Percentiles rank a stretch among this genome's conserved stretches.
Evolutionary conservation across 1,284 basidiomycete species (phyloP).

Genomic region (Gastroboletus turbinatus): DNA sequence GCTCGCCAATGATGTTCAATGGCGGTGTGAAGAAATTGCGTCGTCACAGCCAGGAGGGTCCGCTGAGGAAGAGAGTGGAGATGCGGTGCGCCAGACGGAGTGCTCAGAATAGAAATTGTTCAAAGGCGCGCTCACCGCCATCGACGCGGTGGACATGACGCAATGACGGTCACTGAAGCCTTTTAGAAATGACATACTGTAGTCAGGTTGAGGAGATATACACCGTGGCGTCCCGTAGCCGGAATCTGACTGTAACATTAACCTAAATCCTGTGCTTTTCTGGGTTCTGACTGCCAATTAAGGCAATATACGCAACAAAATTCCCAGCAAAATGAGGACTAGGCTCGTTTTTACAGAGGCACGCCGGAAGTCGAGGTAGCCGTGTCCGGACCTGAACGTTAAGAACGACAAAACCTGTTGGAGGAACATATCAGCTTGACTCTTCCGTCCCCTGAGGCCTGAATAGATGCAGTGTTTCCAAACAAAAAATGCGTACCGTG

Average conservation of each 20-base stretch:
- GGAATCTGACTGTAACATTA: constrained; percentile 6
- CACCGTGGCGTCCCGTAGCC: constrained; percentile 24
- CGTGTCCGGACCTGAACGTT: constrained; percentile 19
- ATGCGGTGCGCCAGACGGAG: constrained; percentile 28
- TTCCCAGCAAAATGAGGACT: neutral
- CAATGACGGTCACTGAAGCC: constrained; percentile 11
- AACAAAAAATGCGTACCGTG: constrained; percentile 15
- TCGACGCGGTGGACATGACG: constrained; percentile 28
- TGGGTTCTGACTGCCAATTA: constrained; percentile 2
- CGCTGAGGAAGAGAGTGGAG: constrained; percentile 28
- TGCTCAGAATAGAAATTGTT: constrained; percentile 14
- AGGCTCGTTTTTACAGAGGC: neutral
- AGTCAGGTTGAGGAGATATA: constrained; percentile 6
- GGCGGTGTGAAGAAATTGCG: constrained; percentile 33
- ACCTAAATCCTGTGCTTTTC: constrained; percentile 28
- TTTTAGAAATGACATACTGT: constrained; percentile 6
- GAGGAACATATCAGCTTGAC: constrained; percentile 7
- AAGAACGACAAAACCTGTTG: neutral
- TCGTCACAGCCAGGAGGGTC: constrained; percentile 35
- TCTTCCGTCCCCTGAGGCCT: constrained; percentile 5
- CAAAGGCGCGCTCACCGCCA: constrained; percentile 33
- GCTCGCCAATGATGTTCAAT: constrained; percentile 19
- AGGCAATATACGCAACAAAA: neutral
- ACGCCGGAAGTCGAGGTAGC: constrained; percentile 21
- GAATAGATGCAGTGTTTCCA: constrained; percentile 24